Percentiles rank a stretch among this genome's conserved stretches.
Conservation (phyloP, 2,329 filamentous ascomycete species). For the Fusarium euwallaceae region DNA sequence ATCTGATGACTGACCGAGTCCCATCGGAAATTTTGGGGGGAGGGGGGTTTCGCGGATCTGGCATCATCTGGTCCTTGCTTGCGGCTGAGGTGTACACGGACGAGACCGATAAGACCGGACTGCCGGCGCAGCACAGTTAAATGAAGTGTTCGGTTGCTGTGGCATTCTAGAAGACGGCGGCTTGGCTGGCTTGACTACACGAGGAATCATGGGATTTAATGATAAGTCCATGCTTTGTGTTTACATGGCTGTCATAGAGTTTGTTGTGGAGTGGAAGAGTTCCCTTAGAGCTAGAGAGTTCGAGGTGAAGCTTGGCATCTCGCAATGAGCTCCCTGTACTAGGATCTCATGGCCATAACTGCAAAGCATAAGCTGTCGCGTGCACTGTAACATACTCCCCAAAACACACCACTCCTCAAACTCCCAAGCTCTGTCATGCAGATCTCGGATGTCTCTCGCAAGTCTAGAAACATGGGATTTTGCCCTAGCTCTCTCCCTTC, state of each 20-base stretch:
- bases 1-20: conserved; percentile 7
- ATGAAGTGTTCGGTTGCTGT: neutral
- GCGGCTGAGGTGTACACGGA: conserved; percentile 21
- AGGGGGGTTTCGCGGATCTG: conserved; percentile 6
- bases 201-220: neutral
- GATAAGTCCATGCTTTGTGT: neutral
- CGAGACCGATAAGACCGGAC: conserved; percentile 8
- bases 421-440: conserved; percentile 14
- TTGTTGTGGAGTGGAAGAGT: neutral
- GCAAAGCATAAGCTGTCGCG: conserved; percentile 3
- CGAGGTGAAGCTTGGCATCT: neutral
- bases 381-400: neutral
- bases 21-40: conserved; percentile 11
- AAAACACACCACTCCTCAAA: neutral
- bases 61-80: conserved; percentile 21
- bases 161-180: neutral
- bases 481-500: neutral
- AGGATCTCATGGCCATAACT: neutral
- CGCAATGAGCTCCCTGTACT: neutral
- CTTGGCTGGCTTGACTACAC: neutral
- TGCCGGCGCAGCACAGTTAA: conserved; percentile 3
- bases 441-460: conserved; percentile 25
- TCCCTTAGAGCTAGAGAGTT: neutral
- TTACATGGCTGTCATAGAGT: neutral
- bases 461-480: conserved; percentile 20